Conservation (phyloP, 2,329 filamentous ascomycete genomes). For the Pyricularia sp. region DNA sequence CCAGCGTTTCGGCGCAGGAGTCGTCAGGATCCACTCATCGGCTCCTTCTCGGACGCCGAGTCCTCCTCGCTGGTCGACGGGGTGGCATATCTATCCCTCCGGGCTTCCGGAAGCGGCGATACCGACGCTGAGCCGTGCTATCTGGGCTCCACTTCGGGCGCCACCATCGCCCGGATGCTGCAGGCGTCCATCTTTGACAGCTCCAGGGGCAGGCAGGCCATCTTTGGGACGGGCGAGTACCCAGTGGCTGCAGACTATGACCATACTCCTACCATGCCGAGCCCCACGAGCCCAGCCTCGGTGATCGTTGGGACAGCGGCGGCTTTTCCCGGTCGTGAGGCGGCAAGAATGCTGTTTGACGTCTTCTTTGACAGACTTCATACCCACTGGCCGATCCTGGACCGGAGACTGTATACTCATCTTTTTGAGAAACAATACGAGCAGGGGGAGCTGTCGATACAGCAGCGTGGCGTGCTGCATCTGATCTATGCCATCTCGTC, state of each 20-base stretch:
- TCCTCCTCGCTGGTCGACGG: conserved; percentile 14
- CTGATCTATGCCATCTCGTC: conserved; percentile 17
- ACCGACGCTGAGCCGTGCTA: conserved; percentile 17
- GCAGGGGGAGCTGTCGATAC: conserved; percentile 12
- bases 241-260: neutral
- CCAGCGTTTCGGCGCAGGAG: conserved; percentile 1
- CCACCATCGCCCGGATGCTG: conserved; percentile 17
- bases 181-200: conserved; percentile 16
- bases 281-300: neutral
- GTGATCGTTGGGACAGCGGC: neutral
- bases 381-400: conserved; percentile 16
- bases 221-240: neutral
- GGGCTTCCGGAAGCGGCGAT: conserved; percentile 15
- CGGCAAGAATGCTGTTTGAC: conserved; percentile 14
- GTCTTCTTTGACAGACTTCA: conserved; percentile 18
- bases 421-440: conserved; percentile 13
- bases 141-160: conserved; percentile 17
- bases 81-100: conserved; percentile 16
- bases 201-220: conserved; percentile 6
- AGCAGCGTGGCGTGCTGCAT: conserved; percentile 17
- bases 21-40: conserved; percentile 2
- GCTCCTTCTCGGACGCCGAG: conserved; percentile 12
- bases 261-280: neutral
- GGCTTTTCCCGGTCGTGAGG: conserved; percentile 10
- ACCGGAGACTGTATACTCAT: conserved; percentile 12